phyloP scores from a whole-genome alignment of 495 filamentous ascomycete genomes.

The Aspergillus kassunensis region DNA sequence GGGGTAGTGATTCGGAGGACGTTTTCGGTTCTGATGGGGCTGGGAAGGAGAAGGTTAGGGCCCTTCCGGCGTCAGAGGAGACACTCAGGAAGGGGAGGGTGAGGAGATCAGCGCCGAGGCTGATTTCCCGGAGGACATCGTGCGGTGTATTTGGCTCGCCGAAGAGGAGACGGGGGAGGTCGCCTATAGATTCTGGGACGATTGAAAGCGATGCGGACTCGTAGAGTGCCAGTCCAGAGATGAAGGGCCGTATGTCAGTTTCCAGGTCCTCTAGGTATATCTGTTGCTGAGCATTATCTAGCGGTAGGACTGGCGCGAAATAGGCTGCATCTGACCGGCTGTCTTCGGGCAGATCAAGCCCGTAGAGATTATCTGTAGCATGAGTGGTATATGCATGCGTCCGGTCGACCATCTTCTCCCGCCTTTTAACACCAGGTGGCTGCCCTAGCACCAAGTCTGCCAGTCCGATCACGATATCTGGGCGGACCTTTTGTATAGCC shows the following conservation, averaged over 20 bases:
- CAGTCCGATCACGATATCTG: conserved; percentile 78
- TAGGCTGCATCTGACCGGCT: conserved; percentile 41
- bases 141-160: conserved; percentile 65
- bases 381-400: conserved; percentile 67
- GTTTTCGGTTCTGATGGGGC: conserved; percentile 16
- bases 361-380: conserved; percentile 50
- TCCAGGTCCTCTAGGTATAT: conserved; percentile 69
- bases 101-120: conserved; percentile 75
- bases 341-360: conserved; percentile 29
- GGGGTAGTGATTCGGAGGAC: conserved; percentile 31
- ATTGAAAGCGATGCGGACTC: conserved; percentile 65
- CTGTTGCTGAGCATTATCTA: conserved; percentile 67
- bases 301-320: conserved; percentile 78
- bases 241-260: conserved; percentile 43
- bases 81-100: conserved; percentile 67
- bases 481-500: conserved; percentile 56
- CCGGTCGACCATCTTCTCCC: conserved; percentile 78
- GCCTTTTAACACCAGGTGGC: conserved; percentile 61
- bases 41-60: conserved; percentile 76
- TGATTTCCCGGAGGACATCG: conserved; percentile 66
- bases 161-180: conserved; percentile 70
- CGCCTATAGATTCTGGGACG: conserved; percentile 51
- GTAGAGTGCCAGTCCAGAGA: conserved; percentile 83
- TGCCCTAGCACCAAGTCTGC: conserved; percentile 66
- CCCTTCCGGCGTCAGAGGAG: conserved; percentile 81